Conservation (phyloP, 176 grass and related monocot genomes). For the Avena eriantha region DNA sequence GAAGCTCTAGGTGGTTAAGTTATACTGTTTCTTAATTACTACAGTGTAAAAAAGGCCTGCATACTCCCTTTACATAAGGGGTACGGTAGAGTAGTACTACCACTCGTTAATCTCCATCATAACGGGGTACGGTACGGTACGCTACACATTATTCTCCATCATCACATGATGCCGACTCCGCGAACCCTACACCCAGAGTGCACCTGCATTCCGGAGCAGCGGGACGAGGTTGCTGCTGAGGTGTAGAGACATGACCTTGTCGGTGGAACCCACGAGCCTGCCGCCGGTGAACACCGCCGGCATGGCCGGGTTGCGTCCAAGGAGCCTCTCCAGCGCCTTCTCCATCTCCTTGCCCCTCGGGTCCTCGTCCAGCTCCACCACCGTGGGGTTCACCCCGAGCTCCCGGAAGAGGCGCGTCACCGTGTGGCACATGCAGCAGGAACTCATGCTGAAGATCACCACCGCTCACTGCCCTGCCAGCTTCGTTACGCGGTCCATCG, state of each 20-base stretch:
- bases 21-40: no score
- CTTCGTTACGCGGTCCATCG: slow-evolving; percentile 64
- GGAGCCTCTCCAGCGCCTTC: slow-evolving; percentile 47
- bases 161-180: neutral
- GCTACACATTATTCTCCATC: neutral
- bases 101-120: neutral
- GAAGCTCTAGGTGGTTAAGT: no score
- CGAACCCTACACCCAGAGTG: slow-evolving; percentile 43
- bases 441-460: slow-evolving; percentile 82
- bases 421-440: slow-evolving; percentile 90
- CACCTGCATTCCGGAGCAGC: slow-evolving; percentile 49
- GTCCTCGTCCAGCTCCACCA: slow-evolving; percentile 56
- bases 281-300: slow-evolving; percentile 60
- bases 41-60: neutral
- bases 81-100: neutral
- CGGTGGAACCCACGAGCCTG: slow-evolving; percentile 51
- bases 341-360: slow-evolving; percentile 53
- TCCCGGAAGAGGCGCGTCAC: slow-evolving; percentile 59
- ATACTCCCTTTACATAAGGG: neutral
- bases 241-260: slow-evolving; percentile 62
- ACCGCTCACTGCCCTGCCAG: slow-evolving; percentile 72
- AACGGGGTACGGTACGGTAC: neutral
- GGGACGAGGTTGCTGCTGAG: slow-evolving; percentile 51
- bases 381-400: slow-evolving; percentile 58
- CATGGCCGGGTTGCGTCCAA: slow-evolving; percentile 51